Percentiles rank a stretch among this genome's conserved stretches.
These are phyloP conservation scores for Tolypocladium tropicale DNA, from an alignment of 2,329 filamentous ascomycete genomes.

Conservation along the genomic window DNA sequence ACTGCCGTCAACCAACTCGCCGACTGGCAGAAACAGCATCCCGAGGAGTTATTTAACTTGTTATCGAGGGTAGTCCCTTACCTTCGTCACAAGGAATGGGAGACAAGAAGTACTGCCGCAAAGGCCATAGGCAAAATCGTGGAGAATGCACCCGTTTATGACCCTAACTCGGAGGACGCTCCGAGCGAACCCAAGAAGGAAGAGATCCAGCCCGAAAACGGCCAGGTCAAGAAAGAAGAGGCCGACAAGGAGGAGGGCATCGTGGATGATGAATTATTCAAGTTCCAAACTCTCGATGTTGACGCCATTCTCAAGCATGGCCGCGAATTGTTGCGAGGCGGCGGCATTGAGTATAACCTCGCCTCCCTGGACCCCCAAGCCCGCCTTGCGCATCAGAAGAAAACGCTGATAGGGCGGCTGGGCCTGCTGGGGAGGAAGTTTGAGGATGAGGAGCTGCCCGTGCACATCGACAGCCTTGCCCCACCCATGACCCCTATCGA, in stretches of 20 bases:
- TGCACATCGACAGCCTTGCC: slow-evolving; percentile 36
- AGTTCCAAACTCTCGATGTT: slow-evolving; percentile 67
- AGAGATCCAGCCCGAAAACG: slow-evolving; percentile 22
- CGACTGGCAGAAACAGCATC: slow-evolving; percentile 96
- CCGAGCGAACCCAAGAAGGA: slow-evolving; percentile 30
- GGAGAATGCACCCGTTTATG: slow-evolving; percentile 75
- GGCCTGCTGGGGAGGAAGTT: slow-evolving; percentile 77
- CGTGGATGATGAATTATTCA: slow-evolving; percentile 53
- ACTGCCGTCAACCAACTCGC: slow-evolving; percentile 94
- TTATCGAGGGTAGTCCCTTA: slow-evolving; percentile 92
- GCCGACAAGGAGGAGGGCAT: slow-evolving; percentile 33
- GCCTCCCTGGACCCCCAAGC: slow-evolving; percentile 72
- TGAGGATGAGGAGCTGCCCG: slow-evolving; percentile 67
- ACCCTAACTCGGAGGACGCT: slow-evolving; percentile 72
- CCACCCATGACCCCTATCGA: slow-evolving; percentile 37
- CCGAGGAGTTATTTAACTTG: slow-evolving; percentile 93
- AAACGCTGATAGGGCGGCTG: slow-evolving; percentile 70
- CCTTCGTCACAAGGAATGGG: slow-evolving; percentile 90
- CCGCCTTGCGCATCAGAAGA: slow-evolving; percentile 79
- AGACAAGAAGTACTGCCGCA: slow-evolving; percentile 85
- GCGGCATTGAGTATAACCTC: slow-evolving; percentile 76
- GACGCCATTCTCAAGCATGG: slow-evolving; percentile 72
- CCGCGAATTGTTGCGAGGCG: slow-evolving; percentile 73
- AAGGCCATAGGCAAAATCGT: slow-evolving; percentile 93
- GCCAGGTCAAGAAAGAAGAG: slow-evolving; percentile 51